Evolutionary conservation across 768 basidiomycete species (phyloP), one percentile per base, ranked within the genome.

Genomic region (Mycena olivaceomarginata): DNA sequence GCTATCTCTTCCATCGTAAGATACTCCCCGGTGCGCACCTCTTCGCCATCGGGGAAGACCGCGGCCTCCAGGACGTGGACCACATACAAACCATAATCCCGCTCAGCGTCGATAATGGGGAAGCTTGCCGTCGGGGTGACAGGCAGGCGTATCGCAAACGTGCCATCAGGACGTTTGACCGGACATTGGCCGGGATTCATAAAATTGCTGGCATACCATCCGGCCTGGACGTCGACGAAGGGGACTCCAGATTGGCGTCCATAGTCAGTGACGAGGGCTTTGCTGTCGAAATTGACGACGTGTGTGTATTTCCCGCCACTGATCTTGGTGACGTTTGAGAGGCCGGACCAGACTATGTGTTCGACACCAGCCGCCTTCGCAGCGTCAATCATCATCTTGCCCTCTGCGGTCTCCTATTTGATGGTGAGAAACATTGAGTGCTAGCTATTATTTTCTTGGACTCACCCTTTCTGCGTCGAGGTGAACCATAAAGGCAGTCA

Each of bases 351-450:
- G 56, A 57, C 22, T n/a, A 57, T 57, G n/a, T 9, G 22, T 9
- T 57, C 22, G 12, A 57, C 56, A 57, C 56, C 56, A 57, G 56
- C 56, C 8, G 56, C 56, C 56, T 57, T 57, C 10, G 56, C 56
- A n/a, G 56, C 56, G 56, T 57, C 56, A n/a, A 57, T 57, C 56
- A 57, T 57, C 56, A 57, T n/a, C 56, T 57, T 57, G n/a, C n/a
- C 56, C n/a, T 57, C 56, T 57, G 56, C 56, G n/a, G 22, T 57
- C 22, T 57, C 56, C 56, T 57, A n/a, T 31, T 57, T 57, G 25
- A 57, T 22, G 56, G 22, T 45, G 43, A 57, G 56, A 57, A 25
- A 25, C 56, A 57, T 57, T 12, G 7, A 57, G 22, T 5, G 25
- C 8, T 22, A 10, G n/a, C 31, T 31, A 31, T 31, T n/a, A n/a